Base-by-base conservation (phyloP, 1,139 yeast genomes). In the Nakaseomyces bracarensis region DNA sequence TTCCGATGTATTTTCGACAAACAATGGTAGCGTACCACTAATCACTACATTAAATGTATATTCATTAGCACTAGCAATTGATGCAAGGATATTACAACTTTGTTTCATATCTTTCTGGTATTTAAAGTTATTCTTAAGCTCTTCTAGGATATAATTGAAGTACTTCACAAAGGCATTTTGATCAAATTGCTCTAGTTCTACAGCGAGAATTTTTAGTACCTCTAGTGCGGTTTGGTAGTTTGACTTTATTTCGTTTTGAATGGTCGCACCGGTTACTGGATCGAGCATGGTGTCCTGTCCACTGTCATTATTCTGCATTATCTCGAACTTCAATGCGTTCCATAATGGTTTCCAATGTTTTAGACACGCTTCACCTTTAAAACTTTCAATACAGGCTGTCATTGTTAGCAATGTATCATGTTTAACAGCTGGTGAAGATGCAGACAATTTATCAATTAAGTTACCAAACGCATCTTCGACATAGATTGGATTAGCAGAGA, bases 281-380 rank as follows among this genome's bases (percentile, higher is more conserved):
- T 43, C 43, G 8, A 51, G 41, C n/a, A 45, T 20, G 3, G 45
- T 41, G 3, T 36, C 39, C 19, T 49, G 54, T 9, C 49, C 74
- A 27, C 68, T 74, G 25, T 69, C 69, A 28, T 81, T 84, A 37
- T 79, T 79, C 60, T 89, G 95, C 46, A 89, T 67, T 20, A 91
- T 72, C 57, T 91, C 96, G 58, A 77, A 87, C 57, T 89, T 91
- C 41, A 91, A 67, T 0, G 95, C 86, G 50, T 84, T 82, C 96
- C 96, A 91, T 6, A 91, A 57, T 2, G 80, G 74, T 21, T 74
- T 61, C 89, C 95, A 87, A 55, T 75, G 71, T 13, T 70, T 69
- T n/a, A 78, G 51, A 11, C 69, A 54, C 0, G 74, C 65, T 10
- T 68, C 69, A 0, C 64, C 53, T 0, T 73, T 67, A 54, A 82